Percentiles rank a stretch among this genome's conserved stretches.
Evolutionary conservation across 805 yeast species (phyloP).

Genomic region (Candida arabinofermentans): DNA sequence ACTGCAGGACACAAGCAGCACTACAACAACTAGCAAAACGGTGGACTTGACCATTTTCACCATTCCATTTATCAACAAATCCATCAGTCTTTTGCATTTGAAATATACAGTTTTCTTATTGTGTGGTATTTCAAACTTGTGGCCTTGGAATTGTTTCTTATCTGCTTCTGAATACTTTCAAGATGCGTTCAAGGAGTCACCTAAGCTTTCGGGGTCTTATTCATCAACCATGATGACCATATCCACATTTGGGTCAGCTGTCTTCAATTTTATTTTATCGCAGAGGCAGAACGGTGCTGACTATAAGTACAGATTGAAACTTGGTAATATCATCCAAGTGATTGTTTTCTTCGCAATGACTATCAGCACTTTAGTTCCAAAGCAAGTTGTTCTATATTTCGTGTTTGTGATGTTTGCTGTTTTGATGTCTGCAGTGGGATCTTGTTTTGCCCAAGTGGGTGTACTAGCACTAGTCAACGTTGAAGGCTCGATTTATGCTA

Average conservation of each 20-base stretch:
- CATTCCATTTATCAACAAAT: conserved; percentile 12
- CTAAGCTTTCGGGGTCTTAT: conserved; percentile 52
- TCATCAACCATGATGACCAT: conserved; percentile 87
- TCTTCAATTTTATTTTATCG: conserved; percentile 58
- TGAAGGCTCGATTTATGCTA: conserved; percentile 72
- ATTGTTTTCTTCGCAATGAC: conserved; percentile 57
- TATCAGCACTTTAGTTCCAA: conserved; percentile 36
- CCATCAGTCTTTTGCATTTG: conserved; percentile 21
- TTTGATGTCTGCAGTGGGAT: conserved; percentile 63
- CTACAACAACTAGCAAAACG: not conserved
- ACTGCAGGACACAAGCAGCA: too few relatives aligned
- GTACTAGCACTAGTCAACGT: conserved; percentile 81
- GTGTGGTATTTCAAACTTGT: conserved; percentile 74
- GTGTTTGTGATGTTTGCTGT: conserved; percentile 58
- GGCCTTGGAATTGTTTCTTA: conserved; percentile 97
- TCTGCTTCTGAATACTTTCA: conserved; percentile 82
- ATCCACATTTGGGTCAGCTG: conserved; percentile 65
- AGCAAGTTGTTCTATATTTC: conserved; percentile 41
- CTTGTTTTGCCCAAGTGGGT: conserved; percentile 86
- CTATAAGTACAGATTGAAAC: conserved; percentile 50
- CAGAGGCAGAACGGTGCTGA: conserved; percentile 59
- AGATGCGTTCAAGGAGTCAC: conserved; percentile 49
- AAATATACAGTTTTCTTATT: conserved; percentile 57
- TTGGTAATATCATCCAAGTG: conserved; percentile 59
- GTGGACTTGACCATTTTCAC: conserved; percentile 7